Conservation (phyloP, 1,284 basidiomycete genomes). For the Afroboletus lepidellus region DNA sequence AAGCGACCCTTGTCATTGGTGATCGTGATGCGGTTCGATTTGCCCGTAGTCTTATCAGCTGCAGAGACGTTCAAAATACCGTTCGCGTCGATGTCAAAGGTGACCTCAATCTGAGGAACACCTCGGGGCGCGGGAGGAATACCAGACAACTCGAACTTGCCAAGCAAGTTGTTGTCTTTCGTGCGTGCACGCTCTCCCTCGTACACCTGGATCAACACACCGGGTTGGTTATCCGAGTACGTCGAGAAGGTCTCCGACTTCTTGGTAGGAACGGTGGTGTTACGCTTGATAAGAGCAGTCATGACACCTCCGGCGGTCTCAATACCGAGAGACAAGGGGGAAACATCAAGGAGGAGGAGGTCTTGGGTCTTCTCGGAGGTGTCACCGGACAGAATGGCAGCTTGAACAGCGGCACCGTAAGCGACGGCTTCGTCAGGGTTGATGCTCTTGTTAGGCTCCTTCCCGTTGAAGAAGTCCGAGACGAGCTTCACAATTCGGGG, state of each 20-base stretch:
- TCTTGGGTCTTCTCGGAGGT: slow-evolving; percentile 98
- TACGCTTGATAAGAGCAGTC: slow-evolving; percentile 96
- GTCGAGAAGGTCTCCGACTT: slow-evolving; percentile 99
- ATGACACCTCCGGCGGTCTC: slow-evolving; percentile 99
- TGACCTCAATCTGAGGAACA: slow-evolving; percentile 93
- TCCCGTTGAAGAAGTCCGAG: slow-evolving; percentile 98
- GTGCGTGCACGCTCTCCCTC: slow-evolving; percentile 99
- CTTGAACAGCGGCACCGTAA: slow-evolving; percentile 99
- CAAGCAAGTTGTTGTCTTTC: slow-evolving; percentile 98
- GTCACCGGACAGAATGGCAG: slow-evolving; percentile 96
- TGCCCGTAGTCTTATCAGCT: slow-evolving; percentile 94
- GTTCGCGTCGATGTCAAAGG: slow-evolving; percentile 93
- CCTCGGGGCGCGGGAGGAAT: slow-evolving; percentile 96
- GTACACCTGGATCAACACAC: slow-evolving; percentile 98
- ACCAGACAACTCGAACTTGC: slow-evolving; percentile 91
- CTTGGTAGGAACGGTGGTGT: slow-evolving; percentile 99
- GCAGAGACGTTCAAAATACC: slow-evolving; percentile 90
- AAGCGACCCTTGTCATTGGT: slow-evolving; percentile 99
- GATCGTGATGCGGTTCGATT: slow-evolving; percentile 95
- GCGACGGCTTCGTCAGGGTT: slow-evolving; percentile 99
- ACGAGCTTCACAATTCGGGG: slow-evolving; percentile 98
- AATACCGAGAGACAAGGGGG: slow-evolving; percentile 95
- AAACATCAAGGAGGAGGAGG: slow-evolving; percentile 94
- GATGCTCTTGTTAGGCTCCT: slow-evolving; percentile 95
- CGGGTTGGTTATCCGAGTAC: slow-evolving; percentile 98